Percentiles rank a stretch among this genome's conserved stretches.
Evolutionary conservation across 2,329 filamentous ascomycete species (phyloP).

Genomic region (Nothopassalora personata): DNA sequence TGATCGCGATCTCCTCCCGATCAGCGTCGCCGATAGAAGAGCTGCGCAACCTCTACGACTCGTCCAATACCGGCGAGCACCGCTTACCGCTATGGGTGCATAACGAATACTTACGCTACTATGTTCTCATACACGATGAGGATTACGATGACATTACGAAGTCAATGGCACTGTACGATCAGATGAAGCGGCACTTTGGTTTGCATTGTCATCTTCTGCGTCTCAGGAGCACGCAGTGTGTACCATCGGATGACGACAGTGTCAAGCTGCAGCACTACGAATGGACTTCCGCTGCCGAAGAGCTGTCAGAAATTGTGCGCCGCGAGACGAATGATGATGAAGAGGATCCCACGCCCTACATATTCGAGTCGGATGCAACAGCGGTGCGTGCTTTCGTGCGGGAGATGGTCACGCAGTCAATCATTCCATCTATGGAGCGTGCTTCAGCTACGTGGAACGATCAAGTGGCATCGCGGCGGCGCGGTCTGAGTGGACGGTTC

Average conservation of each 20-base stretch:
- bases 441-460: constrained; percentile 92
- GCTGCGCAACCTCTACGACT: constrained; percentile 73
- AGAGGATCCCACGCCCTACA: constrained; percentile 66
- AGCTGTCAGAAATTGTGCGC: constrained; percentile 63
- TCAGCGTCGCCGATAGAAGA: constrained; percentile 81
- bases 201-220: constrained; percentile 89
- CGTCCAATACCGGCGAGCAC: constrained; percentile 71
- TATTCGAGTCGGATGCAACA: constrained; percentile 87
- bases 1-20: constrained; percentile 90
- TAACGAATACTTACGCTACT: constrained; percentile 88
- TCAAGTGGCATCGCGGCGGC: constrained; percentile 83
- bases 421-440: constrained; percentile 94
- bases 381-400: constrained; percentile 84
- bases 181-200: constrained; percentile 98
- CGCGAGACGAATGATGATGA: constrained; percentile 57
- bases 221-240: constrained; percentile 76
- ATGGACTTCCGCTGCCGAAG: constrained; percentile 85
- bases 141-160: constrained; percentile 88
- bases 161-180: constrained; percentile 86
- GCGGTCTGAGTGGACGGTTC: constrained; percentile 87
- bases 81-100: constrained; percentile 80
- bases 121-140: constrained; percentile 93
- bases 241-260: constrained; percentile 87
- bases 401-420: constrained; percentile 91
- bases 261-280: constrained; percentile 73